Evolutionary conservation across 2,329 filamentous ascomycete genomes (phyloP).

Genomic region (Fonsecaea multimorphosa): DNA sequence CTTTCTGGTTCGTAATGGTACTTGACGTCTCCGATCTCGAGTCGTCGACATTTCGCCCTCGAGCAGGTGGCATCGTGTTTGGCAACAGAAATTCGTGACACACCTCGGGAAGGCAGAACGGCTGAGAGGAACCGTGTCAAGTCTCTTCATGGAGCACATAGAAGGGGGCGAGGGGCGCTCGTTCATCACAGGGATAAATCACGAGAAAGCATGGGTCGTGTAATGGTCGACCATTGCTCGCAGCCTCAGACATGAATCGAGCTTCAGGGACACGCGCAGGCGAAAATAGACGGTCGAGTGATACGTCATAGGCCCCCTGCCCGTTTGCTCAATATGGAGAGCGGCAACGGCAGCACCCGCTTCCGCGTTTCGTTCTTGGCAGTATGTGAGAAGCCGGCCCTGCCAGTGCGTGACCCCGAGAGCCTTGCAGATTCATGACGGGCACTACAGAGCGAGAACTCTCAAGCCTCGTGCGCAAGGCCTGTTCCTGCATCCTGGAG

Average conservation of each 20-base stretch:
- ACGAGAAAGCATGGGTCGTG: neutral
- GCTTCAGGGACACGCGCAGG: constrained; percentile 15
- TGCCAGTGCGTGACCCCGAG: neutral
- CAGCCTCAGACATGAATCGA: neutral
- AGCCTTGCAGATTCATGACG: neutral
- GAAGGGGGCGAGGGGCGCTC: neutral
- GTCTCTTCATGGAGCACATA: neutral
- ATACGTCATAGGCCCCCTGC: neutral
- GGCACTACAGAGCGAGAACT: neutral
- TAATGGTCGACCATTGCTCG: neutral
- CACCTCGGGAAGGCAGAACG: neutral
- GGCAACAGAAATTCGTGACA: neutral
- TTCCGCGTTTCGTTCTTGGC: neutral
- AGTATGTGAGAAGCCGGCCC: neutral
- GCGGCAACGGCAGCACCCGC: constrained; percentile 2
- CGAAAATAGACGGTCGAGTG: constrained; percentile 2
- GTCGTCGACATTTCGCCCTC: constrained; percentile 54
- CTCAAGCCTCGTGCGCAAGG: constrained; percentile 4
- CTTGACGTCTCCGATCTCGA: constrained; percentile 57
- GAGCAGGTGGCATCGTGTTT: constrained; percentile 52
- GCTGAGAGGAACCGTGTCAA: neutral
- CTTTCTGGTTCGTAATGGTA: constrained; percentile 47
- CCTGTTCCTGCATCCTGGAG: constrained; percentile 19
- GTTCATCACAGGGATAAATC: neutral
- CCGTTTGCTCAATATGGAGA: neutral